These are phyloP conservation scores for Scleroderma citrinum DNA, from an alignment of 768 basidiomycete species.

Conservation along the genomic window DNA sequence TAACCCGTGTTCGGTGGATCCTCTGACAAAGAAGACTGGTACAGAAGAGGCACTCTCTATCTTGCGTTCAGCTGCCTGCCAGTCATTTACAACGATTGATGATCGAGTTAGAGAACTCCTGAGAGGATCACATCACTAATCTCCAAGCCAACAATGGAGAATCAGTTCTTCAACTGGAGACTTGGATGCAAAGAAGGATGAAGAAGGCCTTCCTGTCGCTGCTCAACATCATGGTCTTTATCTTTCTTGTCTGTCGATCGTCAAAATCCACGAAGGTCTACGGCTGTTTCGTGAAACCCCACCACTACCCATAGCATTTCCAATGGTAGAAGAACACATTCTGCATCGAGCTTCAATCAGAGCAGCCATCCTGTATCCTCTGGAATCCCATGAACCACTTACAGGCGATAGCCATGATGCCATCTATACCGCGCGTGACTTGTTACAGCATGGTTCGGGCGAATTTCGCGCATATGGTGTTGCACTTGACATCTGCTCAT, in stretches of 20 bases:
- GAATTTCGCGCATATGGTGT: background rate
- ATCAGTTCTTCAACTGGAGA: slow-evolving; percentile 30
- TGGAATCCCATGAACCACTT: slow-evolving; percentile 4
- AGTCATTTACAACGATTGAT: slow-evolving; percentile 35
- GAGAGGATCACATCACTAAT: slow-evolving; percentile 27
- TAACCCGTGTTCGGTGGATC: slow-evolving; percentile 35
- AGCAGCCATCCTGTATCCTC: slow-evolving; percentile 9
- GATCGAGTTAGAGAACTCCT: slow-evolving; percentile 28
- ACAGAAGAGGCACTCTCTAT: slow-evolving; percentile 38
- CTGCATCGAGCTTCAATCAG: slow-evolving; percentile 14
- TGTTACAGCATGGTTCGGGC: background rate
- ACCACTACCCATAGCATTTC: slow-evolving; percentile 3
- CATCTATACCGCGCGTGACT: background rate
- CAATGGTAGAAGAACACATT: slow-evolving; percentile 4
- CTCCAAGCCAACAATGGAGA: slow-evolving; percentile 27
- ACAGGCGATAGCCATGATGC: slow-evolving; percentile 1
- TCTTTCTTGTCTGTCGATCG: slow-evolving; percentile 20
- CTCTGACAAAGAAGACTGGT: slow-evolving; percentile 38
- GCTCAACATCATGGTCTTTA: slow-evolving; percentile 30
- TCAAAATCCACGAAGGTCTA: slow-evolving; percentile 19
- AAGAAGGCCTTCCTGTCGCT: slow-evolving; percentile 5
- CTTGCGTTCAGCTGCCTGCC: slow-evolving; percentile 31
- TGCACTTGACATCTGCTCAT: background rate
- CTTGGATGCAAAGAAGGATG: no score
- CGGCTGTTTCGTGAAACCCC: slow-evolving; percentile 2